phyloP scores from a whole-genome alignment of 2,329 filamentous ascomycete genomes.

The Periconia macrospinosa region DNA sequence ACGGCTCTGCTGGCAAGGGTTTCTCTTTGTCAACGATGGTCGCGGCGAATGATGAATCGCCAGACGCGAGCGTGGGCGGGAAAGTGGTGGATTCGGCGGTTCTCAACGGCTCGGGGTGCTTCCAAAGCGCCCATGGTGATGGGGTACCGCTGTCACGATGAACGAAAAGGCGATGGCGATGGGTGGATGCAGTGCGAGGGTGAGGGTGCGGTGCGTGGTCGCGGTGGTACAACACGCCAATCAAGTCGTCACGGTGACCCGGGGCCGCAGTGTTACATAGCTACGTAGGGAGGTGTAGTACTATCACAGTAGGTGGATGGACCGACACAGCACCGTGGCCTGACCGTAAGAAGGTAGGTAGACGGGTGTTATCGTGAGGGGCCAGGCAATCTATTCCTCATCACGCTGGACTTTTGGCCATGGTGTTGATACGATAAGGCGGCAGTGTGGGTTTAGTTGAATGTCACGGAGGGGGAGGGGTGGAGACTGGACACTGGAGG shows the following conservation, averaged over 20 bases:
- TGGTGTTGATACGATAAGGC: no score
- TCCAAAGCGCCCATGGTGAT: not conserved
- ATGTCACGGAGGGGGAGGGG: no score
- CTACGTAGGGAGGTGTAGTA: conserved; percentile 13
- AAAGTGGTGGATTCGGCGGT: no score
- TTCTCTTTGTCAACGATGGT: conserved; percentile 27
- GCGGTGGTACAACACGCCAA: conserved; percentile 29
- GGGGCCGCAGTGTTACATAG: not conserved
- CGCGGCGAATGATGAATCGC: conserved; percentile 21
- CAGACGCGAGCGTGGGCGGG: conserved; percentile 9
- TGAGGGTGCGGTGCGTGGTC: conserved; percentile 32
- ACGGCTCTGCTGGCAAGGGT: not conserved
- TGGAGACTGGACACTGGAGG: no score
- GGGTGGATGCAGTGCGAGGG: conserved; percentile 23
- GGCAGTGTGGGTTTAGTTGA: no score
- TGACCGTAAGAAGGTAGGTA: no score
- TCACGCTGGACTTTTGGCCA: no score
- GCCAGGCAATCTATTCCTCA: no score
- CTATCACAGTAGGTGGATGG: conserved; percentile 29
- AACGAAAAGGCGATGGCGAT: not conserved
- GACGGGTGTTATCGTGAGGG: no score
- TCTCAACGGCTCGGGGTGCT: no score
- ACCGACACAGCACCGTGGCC: no score
- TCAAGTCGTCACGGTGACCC: conserved; percentile 16
- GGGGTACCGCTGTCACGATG: not conserved